Evolutionary conservation across 345 rosid genomes (phyloP).

Genomic region (Brassica cretica): DNA sequence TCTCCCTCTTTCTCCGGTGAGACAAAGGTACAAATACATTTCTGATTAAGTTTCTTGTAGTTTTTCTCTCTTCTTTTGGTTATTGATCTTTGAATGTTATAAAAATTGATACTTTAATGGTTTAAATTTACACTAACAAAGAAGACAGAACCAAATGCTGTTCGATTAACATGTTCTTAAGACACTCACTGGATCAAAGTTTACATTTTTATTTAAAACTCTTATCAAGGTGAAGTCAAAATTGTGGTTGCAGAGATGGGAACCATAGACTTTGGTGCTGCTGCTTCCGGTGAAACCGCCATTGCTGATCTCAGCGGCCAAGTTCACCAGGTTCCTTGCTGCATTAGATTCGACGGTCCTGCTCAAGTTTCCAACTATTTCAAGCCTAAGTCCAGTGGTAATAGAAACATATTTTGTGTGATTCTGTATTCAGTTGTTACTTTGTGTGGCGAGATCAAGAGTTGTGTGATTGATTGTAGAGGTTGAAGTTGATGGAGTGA

Average conservation of each 20-base stretch:
- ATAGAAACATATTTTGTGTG: not conserved
- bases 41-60: not conserved
- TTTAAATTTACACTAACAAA: not conserved
- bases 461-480: conserved; percentile 38
- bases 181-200: not conserved
- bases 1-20: not conserved
- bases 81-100: not conserved
- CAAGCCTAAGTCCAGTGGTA: conserved; percentile 72
- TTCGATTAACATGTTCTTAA: not conserved
- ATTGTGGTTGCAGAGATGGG: conserved; percentile 32
- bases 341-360: conserved; percentile 74
- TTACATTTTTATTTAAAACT: not conserved
- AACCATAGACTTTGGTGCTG: conserved; percentile 42
- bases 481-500: conserved; percentile 60
- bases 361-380: conserved; percentile 70
- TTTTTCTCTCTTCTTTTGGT: not conserved
- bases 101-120: conserved; percentile 10
- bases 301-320: conserved; percentile 48
- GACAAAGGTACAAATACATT: not conserved
- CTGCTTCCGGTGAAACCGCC: conserved; percentile 20
- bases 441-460: not conserved
- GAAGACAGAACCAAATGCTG: not conserved
- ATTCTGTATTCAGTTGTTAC: conserved; percentile 3
- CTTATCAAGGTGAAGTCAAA: not conserved
- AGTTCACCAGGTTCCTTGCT: conserved; percentile 84